phyloP scores from a whole-genome alignment of 768 basidiomycete genomes.

The Solioccasus polychromus region DNA sequence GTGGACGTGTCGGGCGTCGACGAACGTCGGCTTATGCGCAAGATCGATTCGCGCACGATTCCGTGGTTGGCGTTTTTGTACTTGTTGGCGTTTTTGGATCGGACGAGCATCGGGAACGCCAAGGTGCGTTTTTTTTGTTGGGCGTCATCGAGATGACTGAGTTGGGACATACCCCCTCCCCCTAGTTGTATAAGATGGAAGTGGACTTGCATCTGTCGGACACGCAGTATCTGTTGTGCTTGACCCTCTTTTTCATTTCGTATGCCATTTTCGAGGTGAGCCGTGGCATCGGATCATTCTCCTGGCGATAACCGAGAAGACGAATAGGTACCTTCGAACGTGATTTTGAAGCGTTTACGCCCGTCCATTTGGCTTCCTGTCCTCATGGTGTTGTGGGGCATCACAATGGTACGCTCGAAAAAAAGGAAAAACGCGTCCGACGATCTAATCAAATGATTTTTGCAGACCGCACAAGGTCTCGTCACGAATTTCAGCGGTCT shows the following conservation, averaged over 20 bases:
- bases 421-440: not conserved
- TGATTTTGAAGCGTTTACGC: conserved; percentile 68
- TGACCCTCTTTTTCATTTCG: conserved; percentile 60
- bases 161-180: not conserved
- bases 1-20: conserved; percentile 61
- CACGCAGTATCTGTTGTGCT: conserved; percentile 59
- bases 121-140: conserved; percentile 7
- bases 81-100: conserved; percentile 67
- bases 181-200: conserved; percentile 63
- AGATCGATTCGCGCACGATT: conserved; percentile 63
- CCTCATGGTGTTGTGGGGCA: conserved; percentile 72
- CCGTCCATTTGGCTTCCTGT: conserved; percentile 76
- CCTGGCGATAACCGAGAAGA: not conserved
- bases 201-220: conserved; percentile 57
- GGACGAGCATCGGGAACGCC: conserved; percentile 52
- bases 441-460: conserved; percentile 6
- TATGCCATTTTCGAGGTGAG: conserved; percentile 70
- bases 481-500: conserved; percentile 68
- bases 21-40: conserved; percentile 67
- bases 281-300: not conserved
- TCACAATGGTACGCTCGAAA: conserved; percentile 57
- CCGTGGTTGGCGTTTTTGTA: conserved; percentile 77
- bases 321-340: conserved; percentile 60
- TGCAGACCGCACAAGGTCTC: conserved; percentile 69
- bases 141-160: not conserved